These are phyloP conservation scores for Sphenostylis stenocarpa DNA, from an alignment of 306 rosid species.

Conservation along the genomic window DNA sequence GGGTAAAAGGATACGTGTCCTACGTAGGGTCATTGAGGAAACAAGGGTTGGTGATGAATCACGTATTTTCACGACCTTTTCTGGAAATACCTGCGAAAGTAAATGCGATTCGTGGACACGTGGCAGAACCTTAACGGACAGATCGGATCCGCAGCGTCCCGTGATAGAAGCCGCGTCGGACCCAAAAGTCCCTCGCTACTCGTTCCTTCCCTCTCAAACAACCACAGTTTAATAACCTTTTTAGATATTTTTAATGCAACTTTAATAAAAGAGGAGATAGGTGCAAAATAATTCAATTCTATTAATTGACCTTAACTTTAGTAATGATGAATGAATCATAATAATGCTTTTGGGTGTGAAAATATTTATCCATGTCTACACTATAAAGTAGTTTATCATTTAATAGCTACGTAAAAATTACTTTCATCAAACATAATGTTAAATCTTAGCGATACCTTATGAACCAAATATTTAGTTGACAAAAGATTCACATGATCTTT, in stretches of 20 bases:
- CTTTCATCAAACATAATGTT: no score
- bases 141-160: slow-evolving; percentile 39
- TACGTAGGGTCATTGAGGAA: neutral
- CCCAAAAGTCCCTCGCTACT: neutral
- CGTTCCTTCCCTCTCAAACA: neutral
- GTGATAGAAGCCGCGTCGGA: slow-evolving; percentile 49
- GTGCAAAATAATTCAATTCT: neutral
- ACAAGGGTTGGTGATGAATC: slow-evolving; percentile 40
- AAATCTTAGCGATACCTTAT: no score
- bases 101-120: slow-evolving; percentile 18
- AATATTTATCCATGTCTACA: neutral
- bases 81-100: neutral
- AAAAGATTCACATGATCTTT: slow-evolving; percentile 1
- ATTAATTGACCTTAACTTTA: neutral
- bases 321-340: neutral
- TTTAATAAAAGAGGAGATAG: neutral
- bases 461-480: neutral
- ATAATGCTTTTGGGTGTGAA: neutral
- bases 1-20: slow-evolving; percentile 48
- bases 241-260: neutral
- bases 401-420: no score
- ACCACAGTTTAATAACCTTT: neutral
- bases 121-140: slow-evolving; percentile 31
- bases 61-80: slow-evolving; percentile 31
- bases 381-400: neutral